Evolutionary conservation across 176 grass and related monocot species (phyloP), one percentile per base, ranked within the genome.

Genomic region (Eleusine indica): DNA sequence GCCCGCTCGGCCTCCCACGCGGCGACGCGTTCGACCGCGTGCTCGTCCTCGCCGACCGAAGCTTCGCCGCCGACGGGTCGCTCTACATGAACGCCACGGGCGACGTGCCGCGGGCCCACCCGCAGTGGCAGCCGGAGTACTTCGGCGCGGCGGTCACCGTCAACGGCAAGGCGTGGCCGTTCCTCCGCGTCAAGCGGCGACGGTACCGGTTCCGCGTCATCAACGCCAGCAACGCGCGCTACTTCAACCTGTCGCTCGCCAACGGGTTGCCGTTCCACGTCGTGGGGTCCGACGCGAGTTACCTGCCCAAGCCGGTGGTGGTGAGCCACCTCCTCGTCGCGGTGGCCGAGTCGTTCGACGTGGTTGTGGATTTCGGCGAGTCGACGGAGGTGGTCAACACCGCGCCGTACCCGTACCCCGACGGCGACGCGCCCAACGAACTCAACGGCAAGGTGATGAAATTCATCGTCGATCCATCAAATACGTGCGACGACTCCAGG

Each of bases 111-210:
- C 0, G 3, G 15, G 5, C 85, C 4, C 92, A 94, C 72, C 86
- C 89, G 40, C 63, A 91, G 83, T 94, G 92, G 92, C 92, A 94
- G 80, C 92, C 92, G 0, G 92, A 94, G 89, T 94, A 94, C 83
- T 91, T 94, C 76, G 89, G 92, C 4, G 78, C 85, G 12, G 89
- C 66, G 78, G 28, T 94, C 73, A 88, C 84, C 47, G 89, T 91
- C 74, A 91, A 94, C 78, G 92, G 92, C 84, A 94, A 91, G 87
- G 92, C 84, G 0, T 94, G 92, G 89, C 92, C 92, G 28, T 89
- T 87, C 87, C 89, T 91, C 56, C 18, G 40, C 74, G 92, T 91
- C 62, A 62, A 39, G 0, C 84, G 87, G 73, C 89, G 92, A 13
- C 90, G 74, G 3, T 87, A 94, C 68, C 73, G 92, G 3, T 85